These are phyloP conservation scores for Mycena kentingensis DNA, from an alignment of 768 basidiomycete genomes.

Conservation along the genomic window DNA sequence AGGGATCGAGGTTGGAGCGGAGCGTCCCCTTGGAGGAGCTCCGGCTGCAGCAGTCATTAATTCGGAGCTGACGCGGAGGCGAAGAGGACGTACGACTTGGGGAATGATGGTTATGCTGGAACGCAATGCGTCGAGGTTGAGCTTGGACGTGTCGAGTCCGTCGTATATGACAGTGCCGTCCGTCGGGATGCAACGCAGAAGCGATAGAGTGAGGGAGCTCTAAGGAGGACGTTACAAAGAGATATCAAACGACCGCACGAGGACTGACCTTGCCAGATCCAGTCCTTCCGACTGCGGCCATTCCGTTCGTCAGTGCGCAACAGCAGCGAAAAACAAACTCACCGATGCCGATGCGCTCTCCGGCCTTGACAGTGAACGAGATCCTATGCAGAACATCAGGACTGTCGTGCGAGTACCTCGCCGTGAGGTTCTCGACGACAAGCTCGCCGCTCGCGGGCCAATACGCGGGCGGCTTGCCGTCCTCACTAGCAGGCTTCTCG, in stretches of 20 bases:
- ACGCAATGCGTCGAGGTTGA: conserved; percentile 67
- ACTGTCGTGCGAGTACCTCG: conserved; percentile 54
- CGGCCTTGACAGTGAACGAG: conserved; percentile 52
- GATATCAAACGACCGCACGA: neutral
- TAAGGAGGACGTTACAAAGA: conserved; percentile 17
- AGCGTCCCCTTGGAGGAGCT: conserved; percentile 45
- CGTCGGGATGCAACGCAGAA: conserved; percentile 73
- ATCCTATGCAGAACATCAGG: conserved; percentile 57
- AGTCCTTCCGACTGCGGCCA: conserved; percentile 39
- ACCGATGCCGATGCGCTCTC: conserved; percentile 57
- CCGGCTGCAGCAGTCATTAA: conserved; percentile 23
- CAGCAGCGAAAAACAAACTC: too few relatives aligned
- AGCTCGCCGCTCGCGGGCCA: conserved; percentile 35
- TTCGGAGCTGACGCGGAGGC: neutral
- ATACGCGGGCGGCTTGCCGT: conserved; percentile 56
- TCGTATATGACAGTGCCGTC: conserved; percentile 61
- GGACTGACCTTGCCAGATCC: conserved; percentile 43
- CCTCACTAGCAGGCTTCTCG: conserved; percentile 43
- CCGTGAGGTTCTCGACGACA: conserved; percentile 36
- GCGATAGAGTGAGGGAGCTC: conserved; percentile 63
- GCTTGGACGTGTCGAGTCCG: conserved; percentile 59
- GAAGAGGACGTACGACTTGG: conserved; percentile 40
- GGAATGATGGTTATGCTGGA: conserved; percentile 66
- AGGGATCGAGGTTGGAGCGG: conserved; percentile 50
- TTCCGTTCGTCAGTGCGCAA: too few relatives aligned